These are phyloP conservation scores for Penicillium canescens DNA, from an alignment of 495 filamentous ascomycete species.

Conservation along the genomic window DNA sequence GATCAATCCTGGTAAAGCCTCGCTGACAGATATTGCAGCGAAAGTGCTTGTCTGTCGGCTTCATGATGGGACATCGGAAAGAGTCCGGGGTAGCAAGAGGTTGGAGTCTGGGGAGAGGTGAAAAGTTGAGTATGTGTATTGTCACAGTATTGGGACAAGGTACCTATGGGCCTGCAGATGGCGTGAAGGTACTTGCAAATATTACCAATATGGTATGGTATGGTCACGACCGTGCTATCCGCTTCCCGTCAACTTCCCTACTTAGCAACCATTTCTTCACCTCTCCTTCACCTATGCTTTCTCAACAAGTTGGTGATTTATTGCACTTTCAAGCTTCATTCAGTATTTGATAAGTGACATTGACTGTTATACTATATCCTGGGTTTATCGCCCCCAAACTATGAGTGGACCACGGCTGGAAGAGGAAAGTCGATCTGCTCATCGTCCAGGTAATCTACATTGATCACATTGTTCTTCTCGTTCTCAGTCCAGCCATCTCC, in stretches of 20 bases:
- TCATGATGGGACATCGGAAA: constrained; percentile 47
- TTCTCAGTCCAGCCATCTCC: constrained; percentile 45
- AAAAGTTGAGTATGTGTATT: constrained; percentile 12
- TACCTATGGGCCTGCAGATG: not conserved
- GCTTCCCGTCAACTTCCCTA: no score
- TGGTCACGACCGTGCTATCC: not conserved
- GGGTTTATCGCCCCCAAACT: not conserved
- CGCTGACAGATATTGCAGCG: constrained; percentile 48
- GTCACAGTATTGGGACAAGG: not conserved
- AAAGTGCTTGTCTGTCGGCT: constrained; percentile 46
- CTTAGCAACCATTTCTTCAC: no score
- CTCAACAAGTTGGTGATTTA: no score
- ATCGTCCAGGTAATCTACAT: constrained; percentile 41
- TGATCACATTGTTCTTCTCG: constrained; percentile 34
- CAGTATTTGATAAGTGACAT: no score
- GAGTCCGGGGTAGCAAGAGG: constrained; percentile 25
- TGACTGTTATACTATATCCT: no score
- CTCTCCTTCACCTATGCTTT: no score
- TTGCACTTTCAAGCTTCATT: no score
- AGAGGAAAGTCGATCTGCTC: constrained; percentile 40
- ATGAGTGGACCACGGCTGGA: constrained; percentile 3
- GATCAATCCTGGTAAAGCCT: constrained; percentile 50
- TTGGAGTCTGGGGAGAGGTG: constrained; percentile 9
- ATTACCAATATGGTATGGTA: not conserved
- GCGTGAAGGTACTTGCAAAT: not conserved